Conservation (phyloP, 306 rosid genomes). For the Sophora flavescens region DNA sequence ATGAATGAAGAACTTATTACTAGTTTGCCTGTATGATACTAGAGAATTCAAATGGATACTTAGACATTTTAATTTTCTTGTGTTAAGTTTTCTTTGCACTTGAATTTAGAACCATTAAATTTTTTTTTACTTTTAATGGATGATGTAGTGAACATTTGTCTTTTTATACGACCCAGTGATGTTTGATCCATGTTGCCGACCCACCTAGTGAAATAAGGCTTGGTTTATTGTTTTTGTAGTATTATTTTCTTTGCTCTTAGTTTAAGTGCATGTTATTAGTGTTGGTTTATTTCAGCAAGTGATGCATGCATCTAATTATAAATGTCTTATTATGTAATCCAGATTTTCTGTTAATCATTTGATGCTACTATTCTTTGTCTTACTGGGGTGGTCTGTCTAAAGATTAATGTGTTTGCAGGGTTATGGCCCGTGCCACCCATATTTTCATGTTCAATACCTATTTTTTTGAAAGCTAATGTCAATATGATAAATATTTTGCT, state of each 20-base stretch:
- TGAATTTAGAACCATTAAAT: neutral
- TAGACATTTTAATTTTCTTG: neutral
- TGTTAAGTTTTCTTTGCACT: neutral
- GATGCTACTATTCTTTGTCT: neutral
- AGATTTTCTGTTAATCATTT: neutral
- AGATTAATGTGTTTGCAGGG: slow-evolving; percentile 31
- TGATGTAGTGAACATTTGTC: slow-evolving; percentile 1
- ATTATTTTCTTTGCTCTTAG: neutral
- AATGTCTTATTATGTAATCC: neutral
- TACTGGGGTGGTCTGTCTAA: neutral
- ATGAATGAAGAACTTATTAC: slow-evolving; percentile 42
- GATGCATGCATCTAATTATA: neutral
- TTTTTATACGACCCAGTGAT: neutral
- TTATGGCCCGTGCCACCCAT: slow-evolving; percentile 13
- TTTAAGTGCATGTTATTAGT: neutral
- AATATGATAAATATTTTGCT: neutral
- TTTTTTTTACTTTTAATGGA: neutral
- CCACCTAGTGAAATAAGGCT: neutral
- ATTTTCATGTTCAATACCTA: neutral
- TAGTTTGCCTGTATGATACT: slow-evolving; percentile 33
- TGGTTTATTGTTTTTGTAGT: neutral
- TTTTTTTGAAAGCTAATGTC: neutral
- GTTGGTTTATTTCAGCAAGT: neutral
- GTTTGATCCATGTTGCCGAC: neutral
- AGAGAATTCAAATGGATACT: slow-evolving; percentile 14